Evolutionary conservation across 1,139 yeast genomes (phyloP).

Genomic region (Ogataea hybrid): DNA sequence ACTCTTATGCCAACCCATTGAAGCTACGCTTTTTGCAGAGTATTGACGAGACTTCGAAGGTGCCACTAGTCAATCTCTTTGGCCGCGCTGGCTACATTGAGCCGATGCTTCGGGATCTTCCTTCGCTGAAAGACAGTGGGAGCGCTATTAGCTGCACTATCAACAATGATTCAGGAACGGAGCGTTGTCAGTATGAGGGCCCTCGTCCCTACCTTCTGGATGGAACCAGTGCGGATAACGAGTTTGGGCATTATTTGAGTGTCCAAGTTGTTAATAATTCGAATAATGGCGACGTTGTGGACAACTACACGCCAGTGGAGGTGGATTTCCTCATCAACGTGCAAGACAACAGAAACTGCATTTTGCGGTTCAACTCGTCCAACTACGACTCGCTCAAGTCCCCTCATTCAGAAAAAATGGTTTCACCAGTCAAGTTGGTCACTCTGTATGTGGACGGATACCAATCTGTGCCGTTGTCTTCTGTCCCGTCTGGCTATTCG

Average conservation of each 20-base stretch:
- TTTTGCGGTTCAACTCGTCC: constrained; percentile 51
- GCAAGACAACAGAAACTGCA: constrained; percentile 63
- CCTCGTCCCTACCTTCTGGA: constrained; percentile 53
- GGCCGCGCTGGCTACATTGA: constrained; percentile 51
- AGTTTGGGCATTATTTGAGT: constrained; percentile 43
- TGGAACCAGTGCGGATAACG: constrained; percentile 34
- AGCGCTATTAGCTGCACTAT: constrained; percentile 31
- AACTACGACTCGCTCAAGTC: constrained; percentile 35
- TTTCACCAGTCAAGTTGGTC: too few relatives aligned
- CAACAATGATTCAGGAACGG: constrained; percentile 44
- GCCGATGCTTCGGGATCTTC: constrained; percentile 53
- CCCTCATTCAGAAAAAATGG: constrained; percentile 34
- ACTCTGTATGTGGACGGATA: too few relatives aligned
- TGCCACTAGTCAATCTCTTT: too few relatives aligned
- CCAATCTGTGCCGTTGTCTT: too few relatives aligned
- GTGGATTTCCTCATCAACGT: constrained; percentile 62
- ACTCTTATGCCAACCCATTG: constrained; percentile 58
- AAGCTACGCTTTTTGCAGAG: constrained; percentile 67
- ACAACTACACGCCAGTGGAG: constrained; percentile 64
- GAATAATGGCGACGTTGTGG: constrained; percentile 36
- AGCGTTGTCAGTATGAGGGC: constrained; percentile 52
- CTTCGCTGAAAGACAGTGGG: constrained; percentile 50
- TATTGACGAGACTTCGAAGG: constrained; percentile 35
- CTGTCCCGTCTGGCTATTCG: too few relatives aligned
- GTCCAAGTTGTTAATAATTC: constrained; percentile 51